Conservation (phyloP, 192 early-diverging fungal genomes). For the Obelidium mucronatum region DNA sequence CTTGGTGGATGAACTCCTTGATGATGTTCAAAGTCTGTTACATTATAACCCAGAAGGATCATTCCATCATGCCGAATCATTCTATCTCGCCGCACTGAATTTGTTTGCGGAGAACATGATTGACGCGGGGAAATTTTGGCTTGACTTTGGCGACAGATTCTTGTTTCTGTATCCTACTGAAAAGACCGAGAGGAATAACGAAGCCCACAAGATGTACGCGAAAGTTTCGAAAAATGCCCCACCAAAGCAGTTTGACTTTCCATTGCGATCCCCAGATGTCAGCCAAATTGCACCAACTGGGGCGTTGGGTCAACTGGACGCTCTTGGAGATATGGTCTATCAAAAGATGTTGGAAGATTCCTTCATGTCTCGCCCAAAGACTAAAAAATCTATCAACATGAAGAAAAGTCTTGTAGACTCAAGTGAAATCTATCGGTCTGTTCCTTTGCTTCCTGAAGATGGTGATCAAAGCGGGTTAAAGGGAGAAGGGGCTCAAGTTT, state of each 20-base stretch:
- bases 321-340: not conserved
- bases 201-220: not conserved
- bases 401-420: not conserved
- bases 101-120: not conserved
- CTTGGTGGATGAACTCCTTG: not conserved
- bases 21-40: not conserved
- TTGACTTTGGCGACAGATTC: not conserved
- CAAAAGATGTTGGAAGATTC: not conserved
- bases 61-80: not conserved
- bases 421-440: not conserved
- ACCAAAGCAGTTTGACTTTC: not conserved
- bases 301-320: not conserved
- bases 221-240: not conserved
- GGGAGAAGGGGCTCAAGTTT: not conserved
- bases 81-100: not conserved
- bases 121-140: constrained; percentile 10
- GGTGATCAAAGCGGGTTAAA: not conserved
- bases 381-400: not conserved
- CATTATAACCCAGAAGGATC: not conserved
- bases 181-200: not conserved
- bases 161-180: not conserved
- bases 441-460: constrained; percentile 7
- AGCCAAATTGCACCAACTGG: not conserved
- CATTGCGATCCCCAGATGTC: not conserved
- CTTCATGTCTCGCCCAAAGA: not conserved